phyloP scores from a whole-genome alignment of 2,329 filamentous ascomycete species.

The Fusarium miscanthi region DNA sequence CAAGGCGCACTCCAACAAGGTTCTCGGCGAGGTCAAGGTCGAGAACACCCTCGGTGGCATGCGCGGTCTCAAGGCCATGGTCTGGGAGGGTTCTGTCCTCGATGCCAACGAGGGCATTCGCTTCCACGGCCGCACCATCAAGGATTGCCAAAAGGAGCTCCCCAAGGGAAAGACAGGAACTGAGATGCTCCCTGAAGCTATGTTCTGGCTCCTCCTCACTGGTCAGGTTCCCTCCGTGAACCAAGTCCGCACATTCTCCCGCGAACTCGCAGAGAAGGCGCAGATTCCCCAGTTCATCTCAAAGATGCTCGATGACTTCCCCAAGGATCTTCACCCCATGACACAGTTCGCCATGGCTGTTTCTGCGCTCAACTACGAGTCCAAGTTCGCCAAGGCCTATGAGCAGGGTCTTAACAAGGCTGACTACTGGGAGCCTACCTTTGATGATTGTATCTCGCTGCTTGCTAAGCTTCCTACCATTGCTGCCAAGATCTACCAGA shows the following conservation, averaged over 20 bases:
- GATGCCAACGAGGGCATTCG: conserved; percentile 97
- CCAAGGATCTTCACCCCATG: conserved; percentile 94
- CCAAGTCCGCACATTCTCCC: conserved; percentile 85
- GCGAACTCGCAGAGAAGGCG: conserved; percentile 87
- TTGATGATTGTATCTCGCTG: conserved; percentile 93
- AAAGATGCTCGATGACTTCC: conserved; percentile 90
- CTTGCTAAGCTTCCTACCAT: conserved; percentile 97
- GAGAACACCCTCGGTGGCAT: conserved; percentile 96
- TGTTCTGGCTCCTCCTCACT: conserved; percentile 99
- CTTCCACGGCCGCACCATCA: conserved; percentile 97
- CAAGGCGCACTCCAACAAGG: conserved; percentile 84
- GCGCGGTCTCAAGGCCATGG: conserved; percentile 97
- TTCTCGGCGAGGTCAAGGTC: conserved; percentile 91
- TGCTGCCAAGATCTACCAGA: conserved; percentile 97
- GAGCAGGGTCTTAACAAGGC: conserved; percentile 92
- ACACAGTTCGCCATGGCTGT: conserved; percentile 97
- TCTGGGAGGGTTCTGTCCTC: conserved; percentile 98
- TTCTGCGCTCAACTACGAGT: conserved; percentile 94
- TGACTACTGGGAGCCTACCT: conserved; percentile 98
- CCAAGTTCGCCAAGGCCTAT: conserved; percentile 92
- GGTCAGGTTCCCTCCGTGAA: conserved; percentile 86
- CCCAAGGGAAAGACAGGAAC: conserved; percentile 93
- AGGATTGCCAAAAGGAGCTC: conserved; percentile 93
- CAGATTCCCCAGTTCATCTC: conserved; percentile 84
- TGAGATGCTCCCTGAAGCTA: conserved; percentile 98